Percentiles rank a stretch among this genome's conserved stretches.
Evolutionary conservation across 768 basidiomycete species (phyloP).

Genomic region (Mycena maculata): DNA sequence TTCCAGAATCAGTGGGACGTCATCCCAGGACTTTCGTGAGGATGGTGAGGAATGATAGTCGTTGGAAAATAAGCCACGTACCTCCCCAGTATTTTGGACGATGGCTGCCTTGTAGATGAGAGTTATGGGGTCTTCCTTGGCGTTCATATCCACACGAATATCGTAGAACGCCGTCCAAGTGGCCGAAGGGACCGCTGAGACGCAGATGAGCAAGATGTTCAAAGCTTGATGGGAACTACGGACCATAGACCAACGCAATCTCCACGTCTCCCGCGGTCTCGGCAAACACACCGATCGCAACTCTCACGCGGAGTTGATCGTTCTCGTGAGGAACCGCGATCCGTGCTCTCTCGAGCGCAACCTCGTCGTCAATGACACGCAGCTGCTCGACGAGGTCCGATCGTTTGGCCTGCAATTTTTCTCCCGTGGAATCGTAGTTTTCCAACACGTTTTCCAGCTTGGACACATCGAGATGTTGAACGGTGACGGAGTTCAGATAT

Average conservation of each 20-base stretch:
- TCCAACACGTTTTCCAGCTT: constrained; percentile 32
- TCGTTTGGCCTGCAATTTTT: constrained; percentile 26
- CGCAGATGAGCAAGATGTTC: not conserved
- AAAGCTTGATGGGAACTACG: not conserved
- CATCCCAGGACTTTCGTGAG: constrained; percentile 48
- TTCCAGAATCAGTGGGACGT: constrained; percentile 53
- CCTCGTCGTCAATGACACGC: constrained; percentile 27
- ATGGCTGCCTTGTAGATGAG: constrained; percentile 55
- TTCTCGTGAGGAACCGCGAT: constrained; percentile 20
- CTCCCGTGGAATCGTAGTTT: constrained; percentile 33
- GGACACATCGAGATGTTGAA: constrained; percentile 33
- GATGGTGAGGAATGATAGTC: not conserved
- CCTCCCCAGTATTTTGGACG: constrained; percentile 55
- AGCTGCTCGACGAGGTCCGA: constrained; percentile 31
- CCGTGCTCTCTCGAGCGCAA: constrained; percentile 11
- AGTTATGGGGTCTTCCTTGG: constrained; percentile 45
- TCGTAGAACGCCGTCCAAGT: constrained; percentile 53
- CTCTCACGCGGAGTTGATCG: constrained; percentile 29
- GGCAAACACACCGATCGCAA: constrained; percentile 37
- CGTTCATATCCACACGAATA: constrained; percentile 51
- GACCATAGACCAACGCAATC: constrained; percentile 39
- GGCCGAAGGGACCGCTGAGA: constrained; percentile 35
- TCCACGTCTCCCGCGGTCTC: constrained; percentile 35
- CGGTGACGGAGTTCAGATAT: constrained; percentile 30
- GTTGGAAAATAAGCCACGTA: constrained; percentile 16